Percentiles rank a stretch among this genome's conserved stretches.
Evolutionary conservation across 192 early-diverging fungal species (phyloP).

Genomic region (Coemansia sp.): DNA sequence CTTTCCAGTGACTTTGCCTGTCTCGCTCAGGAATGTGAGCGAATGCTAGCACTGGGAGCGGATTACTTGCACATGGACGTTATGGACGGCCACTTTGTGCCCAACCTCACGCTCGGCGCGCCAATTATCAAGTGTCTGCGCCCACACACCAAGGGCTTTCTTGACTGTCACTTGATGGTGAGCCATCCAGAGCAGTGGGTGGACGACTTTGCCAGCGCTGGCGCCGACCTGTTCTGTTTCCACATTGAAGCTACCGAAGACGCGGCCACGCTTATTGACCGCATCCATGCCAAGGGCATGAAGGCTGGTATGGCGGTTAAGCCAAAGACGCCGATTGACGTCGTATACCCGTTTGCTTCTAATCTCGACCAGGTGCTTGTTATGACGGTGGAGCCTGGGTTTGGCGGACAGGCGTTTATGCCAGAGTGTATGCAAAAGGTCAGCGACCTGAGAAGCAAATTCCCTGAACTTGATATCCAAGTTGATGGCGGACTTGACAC

Average conservation of each 20-base stretch:
- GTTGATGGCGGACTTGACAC: constrained; percentile 90
- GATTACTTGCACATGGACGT: constrained; percentile 92
- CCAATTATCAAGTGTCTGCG: constrained; percentile 86
- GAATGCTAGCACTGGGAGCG: constrained; percentile 88
- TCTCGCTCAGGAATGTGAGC: constrained; percentile 80
- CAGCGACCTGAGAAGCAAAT: constrained; percentile 64
- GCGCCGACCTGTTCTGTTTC: constrained; percentile 85
- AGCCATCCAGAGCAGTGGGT: constrained; percentile 84
- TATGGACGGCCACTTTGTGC: constrained; percentile 98
- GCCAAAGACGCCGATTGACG: constrained; percentile 77
- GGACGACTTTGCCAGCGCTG: constrained; percentile 89
- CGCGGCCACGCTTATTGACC: constrained; percentile 71
- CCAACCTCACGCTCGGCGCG: constrained; percentile 93
- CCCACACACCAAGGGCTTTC: constrained; percentile 86
- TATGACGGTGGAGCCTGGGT: constrained; percentile 98
- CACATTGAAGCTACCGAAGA: constrained; percentile 90
- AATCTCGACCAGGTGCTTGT: constrained; percentile 86
- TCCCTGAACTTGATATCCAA: constrained; percentile 88
- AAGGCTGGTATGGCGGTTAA: constrained; percentile 92
- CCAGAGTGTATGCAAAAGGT: constrained; percentile 84
- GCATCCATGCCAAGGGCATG: constrained; percentile 83
- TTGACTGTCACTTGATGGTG: constrained; percentile 86
- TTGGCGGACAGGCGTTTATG: constrained; percentile 97
- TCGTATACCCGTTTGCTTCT: constrained; percentile 57
- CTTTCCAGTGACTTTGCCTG: constrained; percentile 88